phyloP scores from a whole-genome alignment of 2,329 filamentous ascomycete genomes.

The Monosporascus ibericus region DNA sequence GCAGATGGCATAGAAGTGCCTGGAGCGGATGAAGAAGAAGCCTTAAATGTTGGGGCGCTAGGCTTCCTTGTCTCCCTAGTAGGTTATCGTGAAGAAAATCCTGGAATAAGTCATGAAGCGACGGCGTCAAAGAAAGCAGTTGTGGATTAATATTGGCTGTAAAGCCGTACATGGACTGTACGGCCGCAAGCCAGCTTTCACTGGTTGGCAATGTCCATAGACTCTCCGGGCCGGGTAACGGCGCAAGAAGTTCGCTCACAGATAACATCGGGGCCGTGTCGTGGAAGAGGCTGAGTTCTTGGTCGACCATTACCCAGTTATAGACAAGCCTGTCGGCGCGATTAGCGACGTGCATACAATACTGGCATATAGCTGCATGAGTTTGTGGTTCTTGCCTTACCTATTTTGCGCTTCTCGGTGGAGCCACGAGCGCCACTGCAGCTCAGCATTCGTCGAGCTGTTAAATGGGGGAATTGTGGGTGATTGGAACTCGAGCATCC shows the following conservation, averaged over 20 bases:
- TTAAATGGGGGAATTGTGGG: constrained; percentile 38
- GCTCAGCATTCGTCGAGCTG: constrained; percentile 38
- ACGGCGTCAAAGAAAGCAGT: constrained; percentile 46
- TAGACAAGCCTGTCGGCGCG: constrained; percentile 53
- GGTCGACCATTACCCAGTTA: constrained; percentile 69
- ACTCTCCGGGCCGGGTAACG: constrained; percentile 55
- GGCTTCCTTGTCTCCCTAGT: constrained; percentile 35
- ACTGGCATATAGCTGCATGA: constrained; percentile 5
- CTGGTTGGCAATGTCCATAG: constrained; percentile 57
- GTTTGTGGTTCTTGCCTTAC: constrained; percentile 31
- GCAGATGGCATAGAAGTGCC: constrained; percentile 56
- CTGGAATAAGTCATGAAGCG: constrained; percentile 60
- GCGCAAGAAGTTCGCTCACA: constrained; percentile 58
- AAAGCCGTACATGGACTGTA: constrained; percentile 54
- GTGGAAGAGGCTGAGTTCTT: constrained; percentile 63
- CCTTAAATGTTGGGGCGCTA: constrained; percentile 54
- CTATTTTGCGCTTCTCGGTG: constrained; percentile 58
- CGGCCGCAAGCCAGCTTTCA: constrained; percentile 51
- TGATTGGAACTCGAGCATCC: constrained; percentile 52
- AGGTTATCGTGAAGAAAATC: constrained; percentile 62
- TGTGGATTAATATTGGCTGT: constrained; percentile 43
- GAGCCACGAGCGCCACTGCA: constrained; percentile 58
- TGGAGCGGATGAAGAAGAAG: constrained; percentile 64
- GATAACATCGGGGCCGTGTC: constrained; percentile 58
- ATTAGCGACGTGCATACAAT: constrained; percentile 13